Conservation (phyloP, 2,329 filamentous ascomycete species). For the Neofusicoccum parvum region DNA sequence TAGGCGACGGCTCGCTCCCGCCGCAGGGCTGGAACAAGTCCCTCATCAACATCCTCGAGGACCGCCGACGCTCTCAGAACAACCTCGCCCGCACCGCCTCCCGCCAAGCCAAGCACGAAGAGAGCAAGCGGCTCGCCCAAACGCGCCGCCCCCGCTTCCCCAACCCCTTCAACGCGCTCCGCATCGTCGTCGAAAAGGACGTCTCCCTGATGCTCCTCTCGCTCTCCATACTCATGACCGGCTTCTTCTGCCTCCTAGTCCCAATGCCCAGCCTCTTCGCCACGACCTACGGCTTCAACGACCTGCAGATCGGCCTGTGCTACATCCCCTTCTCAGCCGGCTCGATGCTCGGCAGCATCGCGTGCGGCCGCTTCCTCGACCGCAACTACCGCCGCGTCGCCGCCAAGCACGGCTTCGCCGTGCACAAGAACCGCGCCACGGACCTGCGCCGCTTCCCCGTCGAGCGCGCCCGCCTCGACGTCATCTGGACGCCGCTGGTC, state of each 20-base stretch:
- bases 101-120: slow-evolving; percentile 23
- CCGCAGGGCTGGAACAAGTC: slow-evolving; percentile 24
- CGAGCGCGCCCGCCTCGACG: slow-evolving; percentile 47
- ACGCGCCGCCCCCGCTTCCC: slow-evolving; percentile 40
- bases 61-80: slow-evolving; percentile 17
- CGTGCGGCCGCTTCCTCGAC: slow-evolving; percentile 63
- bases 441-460: slow-evolving; percentile 57
- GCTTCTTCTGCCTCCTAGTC: slow-evolving; percentile 43
- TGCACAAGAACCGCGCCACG: slow-evolving; percentile 61
- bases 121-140: slow-evolving; percentile 24
- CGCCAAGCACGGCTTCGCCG: slow-evolving; percentile 57
- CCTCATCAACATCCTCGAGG: slow-evolving; percentile 2
- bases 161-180: slow-evolving; percentile 44
- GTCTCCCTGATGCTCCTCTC: slow-evolving; percentile 37
- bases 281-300: slow-evolving; percentile 46
- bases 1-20: slow-evolving; percentile 42
- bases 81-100: slow-evolving; percentile 22
- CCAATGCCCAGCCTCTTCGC: slow-evolving; percentile 47
- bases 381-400: slow-evolving; percentile 74
- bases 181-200: slow-evolving; percentile 40
- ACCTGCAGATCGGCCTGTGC: slow-evolving; percentile 45
- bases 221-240: slow-evolving; percentile 22
- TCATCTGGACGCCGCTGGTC: slow-evolving; percentile 42
- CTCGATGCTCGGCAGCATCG: slow-evolving; percentile 34
- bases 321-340: slow-evolving; percentile 41